Evolutionary conservation across 352 stramenopile genomes (phyloP), one percentile per base, ranked within the genome.

Genomic region (Phytophthora sp.): DNA sequence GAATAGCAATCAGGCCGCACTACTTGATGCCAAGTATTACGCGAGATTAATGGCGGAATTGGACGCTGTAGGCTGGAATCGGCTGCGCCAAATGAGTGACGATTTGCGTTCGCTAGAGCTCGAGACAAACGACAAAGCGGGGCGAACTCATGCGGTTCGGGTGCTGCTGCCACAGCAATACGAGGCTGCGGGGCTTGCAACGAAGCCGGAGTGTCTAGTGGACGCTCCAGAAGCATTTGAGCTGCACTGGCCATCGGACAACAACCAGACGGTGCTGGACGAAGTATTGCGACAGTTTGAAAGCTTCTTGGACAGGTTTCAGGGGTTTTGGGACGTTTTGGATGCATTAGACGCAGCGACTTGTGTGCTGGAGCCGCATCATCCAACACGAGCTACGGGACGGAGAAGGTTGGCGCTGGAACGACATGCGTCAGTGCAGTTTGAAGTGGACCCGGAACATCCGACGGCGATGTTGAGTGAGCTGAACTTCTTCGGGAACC

Each of bases 291-390:
- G 53, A 18, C 74, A 93, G 69, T 86, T 91, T 56, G 60, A 88
- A 30, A 30, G 24, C 12, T 89, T 93, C 31, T 59, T 94, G 5
- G 61, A 66, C 12, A 76, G 62, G 11, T 93, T 85, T 70, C 86
- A 94, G 68, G 33, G n/a, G 0, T 96, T 96, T 60, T 96, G 88
- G 86, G 75, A 91, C 41, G 78, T 79, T 0, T 42, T 96, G 12
- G 86, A 96, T 50, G 84, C 80, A n/a, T 23, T 96, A 2, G 86
- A 95, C 71, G 73, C 73, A 16, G 62, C 76, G 3, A 88, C 80
- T 30, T 95, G 84, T 62, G 88, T 96, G 8, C 41, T 96, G 26
- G 86, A 96, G 72, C 88, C 86, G 0, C 78, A 90, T 15, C 77
- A 79, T 20, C 80, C 86, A 4, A 88, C 81, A 4, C 79, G 86